phyloP scores from a whole-genome alignment of 192 early-diverging fungal genomes.

The Coemansia brasiliensis region DNA sequence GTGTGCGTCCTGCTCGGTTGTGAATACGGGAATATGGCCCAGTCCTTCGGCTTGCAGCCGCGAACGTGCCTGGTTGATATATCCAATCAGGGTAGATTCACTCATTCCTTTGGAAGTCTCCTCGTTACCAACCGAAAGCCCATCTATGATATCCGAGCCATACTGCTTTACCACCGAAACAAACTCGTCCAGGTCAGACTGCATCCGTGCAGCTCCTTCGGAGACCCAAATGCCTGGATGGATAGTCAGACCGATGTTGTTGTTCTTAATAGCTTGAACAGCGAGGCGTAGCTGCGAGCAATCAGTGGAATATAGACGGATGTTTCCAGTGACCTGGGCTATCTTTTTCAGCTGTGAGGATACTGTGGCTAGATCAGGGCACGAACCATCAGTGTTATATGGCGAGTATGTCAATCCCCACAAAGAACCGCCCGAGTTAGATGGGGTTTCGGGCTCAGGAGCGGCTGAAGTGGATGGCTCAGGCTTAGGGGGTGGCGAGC shows the following conservation, averaged over 20 bases:
- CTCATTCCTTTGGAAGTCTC: slow-evolving; percentile 42
- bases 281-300: slow-evolving; percentile 45
- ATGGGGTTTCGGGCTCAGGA: background rate
- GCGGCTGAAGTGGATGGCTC: slow-evolving; percentile 1
- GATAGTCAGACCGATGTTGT: slow-evolving; percentile 31
- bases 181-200: slow-evolving; percentile 43
- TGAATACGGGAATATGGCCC: slow-evolving; percentile 43
- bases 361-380: slow-evolving; percentile 30
- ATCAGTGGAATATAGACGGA: slow-evolving; percentile 53
- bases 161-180: slow-evolving; percentile 35
- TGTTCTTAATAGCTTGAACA: slow-evolving; percentile 30
- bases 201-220: slow-evolving; percentile 26
- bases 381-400: slow-evolving; percentile 50
- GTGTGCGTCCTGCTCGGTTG: slow-evolving; percentile 41
- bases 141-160: slow-evolving; percentile 33
- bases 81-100: slow-evolving; percentile 37
- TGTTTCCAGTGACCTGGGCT: slow-evolving; percentile 29
- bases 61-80: slow-evolving; percentile 46
- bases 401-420: slow-evolving; percentile 53
- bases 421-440: slow-evolving; percentile 13
- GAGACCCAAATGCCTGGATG: slow-evolving; percentile 49
- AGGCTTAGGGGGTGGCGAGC: slow-evolving; percentile 9
- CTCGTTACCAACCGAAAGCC: slow-evolving; percentile 52
- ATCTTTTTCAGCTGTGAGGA: slow-evolving; percentile 35
- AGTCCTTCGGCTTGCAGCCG: slow-evolving; percentile 45